phyloP scores from a whole-genome alignment of 2,329 filamentous ascomycete species.

The Cladosporium sp. region DNA sequence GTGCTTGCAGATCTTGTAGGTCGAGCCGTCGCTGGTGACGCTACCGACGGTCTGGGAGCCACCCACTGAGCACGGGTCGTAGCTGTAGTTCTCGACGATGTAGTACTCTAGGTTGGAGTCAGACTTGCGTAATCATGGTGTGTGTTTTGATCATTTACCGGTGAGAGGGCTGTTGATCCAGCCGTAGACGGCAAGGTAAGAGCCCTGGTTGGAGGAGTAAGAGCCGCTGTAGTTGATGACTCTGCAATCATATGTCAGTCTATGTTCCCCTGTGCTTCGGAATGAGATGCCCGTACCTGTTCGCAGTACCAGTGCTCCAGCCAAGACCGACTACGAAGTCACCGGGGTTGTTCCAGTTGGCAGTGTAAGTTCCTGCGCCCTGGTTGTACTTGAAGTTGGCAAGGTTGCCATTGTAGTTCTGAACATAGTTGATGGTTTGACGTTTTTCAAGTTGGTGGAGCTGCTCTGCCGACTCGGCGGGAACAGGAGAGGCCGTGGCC shows the following conservation, averaged over 20 bases:
- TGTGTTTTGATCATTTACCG: not conserved
- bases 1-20: constrained; percentile 50
- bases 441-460: not conserved
- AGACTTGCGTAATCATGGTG: not conserved
- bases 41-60: constrained; percentile 45
- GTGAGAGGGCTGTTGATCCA: constrained; percentile 52
- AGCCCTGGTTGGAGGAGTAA: constrained; percentile 32
- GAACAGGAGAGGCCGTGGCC: not conserved
- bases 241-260: constrained; percentile 5
- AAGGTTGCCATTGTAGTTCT: constrained; percentile 2
- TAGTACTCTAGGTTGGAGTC: constrained; percentile 48
- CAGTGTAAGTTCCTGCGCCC: constrained; percentile 34
- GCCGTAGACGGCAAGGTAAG: constrained; percentile 54
- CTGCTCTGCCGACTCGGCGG: not conserved
- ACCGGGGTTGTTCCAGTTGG: constrained; percentile 44
- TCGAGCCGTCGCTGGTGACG: constrained; percentile 49
- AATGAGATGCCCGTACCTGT: constrained; percentile 35
- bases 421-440: not conserved
- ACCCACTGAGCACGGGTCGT: constrained; percentile 32
- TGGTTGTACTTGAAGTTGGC: constrained; percentile 5
- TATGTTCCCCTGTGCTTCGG: not conserved
- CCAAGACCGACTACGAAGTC: constrained; percentile 58
- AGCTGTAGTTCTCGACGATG: constrained; percentile 51
- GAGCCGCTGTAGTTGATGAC: constrained; percentile 20
- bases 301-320: constrained; percentile 49